phyloP scores from a whole-genome alignment of 768 basidiomycete genomes.

The Collybia sp. region DNA sequence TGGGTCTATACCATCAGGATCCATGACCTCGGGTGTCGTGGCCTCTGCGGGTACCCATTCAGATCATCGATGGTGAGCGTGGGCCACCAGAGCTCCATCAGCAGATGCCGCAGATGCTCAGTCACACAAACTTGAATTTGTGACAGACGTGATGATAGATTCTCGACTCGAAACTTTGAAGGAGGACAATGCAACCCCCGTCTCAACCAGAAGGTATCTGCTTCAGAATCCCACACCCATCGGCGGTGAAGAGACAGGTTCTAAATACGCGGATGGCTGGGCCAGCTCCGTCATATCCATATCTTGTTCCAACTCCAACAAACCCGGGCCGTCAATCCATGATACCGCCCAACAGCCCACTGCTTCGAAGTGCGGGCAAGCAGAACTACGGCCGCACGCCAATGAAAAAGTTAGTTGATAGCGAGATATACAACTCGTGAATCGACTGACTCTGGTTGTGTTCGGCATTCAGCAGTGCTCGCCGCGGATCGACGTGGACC shows the following conservation, averaged over 20 bases:
- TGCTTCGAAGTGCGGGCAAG: slow-evolving; percentile 68
- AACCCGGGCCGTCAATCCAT: slow-evolving; percentile 69
- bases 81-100: no score
- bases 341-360: slow-evolving; percentile 67
- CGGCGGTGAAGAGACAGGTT: slow-evolving; percentile 67
- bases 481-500: slow-evolving; percentile 74
- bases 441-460: slow-evolving; percentile 1
- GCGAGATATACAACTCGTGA: slow-evolving; percentile 4
- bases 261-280: slow-evolving; percentile 65
- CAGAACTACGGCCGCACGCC: slow-evolving; percentile 71
- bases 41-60: no score
- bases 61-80: no score
- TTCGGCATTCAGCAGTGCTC: slow-evolving; percentile 46
- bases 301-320: slow-evolving; percentile 34
- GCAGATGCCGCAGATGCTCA: no score
- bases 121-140: no score
- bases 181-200: slow-evolving; percentile 54
- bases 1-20: no score
- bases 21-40: no score
- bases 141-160: no score
- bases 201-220: slow-evolving; percentile 46
- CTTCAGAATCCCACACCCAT: slow-evolving; percentile 71
- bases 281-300: slow-evolving; percentile 57
- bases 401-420: slow-evolving; percentile 54
- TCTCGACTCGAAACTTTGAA: slow-evolving; percentile 45